Evolutionary conservation across 1,284 basidiomycete species (phyloP).

Genomic region (Apiotrichum laibachii): DNA sequence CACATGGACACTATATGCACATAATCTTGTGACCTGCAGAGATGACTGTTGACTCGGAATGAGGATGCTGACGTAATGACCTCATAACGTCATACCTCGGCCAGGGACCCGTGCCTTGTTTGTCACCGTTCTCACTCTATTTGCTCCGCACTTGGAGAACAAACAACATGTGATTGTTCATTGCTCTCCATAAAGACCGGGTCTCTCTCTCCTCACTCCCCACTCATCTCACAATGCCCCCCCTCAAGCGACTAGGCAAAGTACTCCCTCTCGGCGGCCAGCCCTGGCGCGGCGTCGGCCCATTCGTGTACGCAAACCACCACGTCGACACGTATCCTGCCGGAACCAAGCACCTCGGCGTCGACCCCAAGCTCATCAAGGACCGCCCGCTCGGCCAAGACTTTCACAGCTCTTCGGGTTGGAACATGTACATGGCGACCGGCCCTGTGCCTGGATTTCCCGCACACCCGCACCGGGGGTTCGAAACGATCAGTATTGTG

Average conservation of each 20-base stretch:
- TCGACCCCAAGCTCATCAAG: conserved; percentile 7
- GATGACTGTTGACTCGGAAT: no score
- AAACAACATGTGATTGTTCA: no score
- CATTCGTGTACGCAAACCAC: conserved; percentile 16
- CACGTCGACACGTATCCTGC: conserved; percentile 18
- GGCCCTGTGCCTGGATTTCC: conserved; percentile 17
- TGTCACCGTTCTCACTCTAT: no score
- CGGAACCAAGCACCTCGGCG: conserved; percentile 7
- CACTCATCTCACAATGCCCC: background rate
- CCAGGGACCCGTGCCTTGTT: no score
- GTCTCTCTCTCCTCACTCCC: no score
- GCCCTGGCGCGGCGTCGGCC: conserved; percentile 10
- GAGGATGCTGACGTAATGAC: no score
- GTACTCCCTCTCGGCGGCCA: conserved; percentile 1
- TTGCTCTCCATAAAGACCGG: no score
- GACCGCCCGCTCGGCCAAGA: conserved; percentile 17
- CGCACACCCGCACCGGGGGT: conserved; percentile 18
- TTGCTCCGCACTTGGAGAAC: no score
- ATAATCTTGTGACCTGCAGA: no score
- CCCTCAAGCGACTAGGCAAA: background rate
- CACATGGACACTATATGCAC: no score
- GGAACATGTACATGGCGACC: conserved; percentile 22
- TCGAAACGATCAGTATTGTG: conserved; percentile 10
- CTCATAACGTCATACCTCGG: no score
- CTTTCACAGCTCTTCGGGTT: conserved; percentile 8